Percentiles rank a stretch among this genome's conserved stretches.
Conservation (phyloP, 2,329 filamentous ascomycete species). For the Cyanodermella asteris region DNA sequence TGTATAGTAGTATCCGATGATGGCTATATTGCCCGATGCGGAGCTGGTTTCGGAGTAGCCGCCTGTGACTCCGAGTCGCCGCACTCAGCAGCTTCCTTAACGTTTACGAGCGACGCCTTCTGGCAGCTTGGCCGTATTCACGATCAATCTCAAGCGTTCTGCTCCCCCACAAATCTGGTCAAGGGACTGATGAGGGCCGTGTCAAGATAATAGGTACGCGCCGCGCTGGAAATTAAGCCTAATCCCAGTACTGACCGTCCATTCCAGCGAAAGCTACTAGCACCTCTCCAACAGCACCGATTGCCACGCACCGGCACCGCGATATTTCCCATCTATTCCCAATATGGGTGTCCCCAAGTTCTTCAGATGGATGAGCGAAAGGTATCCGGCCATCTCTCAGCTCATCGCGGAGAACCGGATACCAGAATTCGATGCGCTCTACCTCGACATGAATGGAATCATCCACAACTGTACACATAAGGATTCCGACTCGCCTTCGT, state of each 20-base stretch:
- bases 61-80: too few relatives aligned
- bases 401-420: slow-evolving; percentile 97
- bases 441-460: slow-evolving; percentile 91
- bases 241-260: neutral
- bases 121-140: too few relatives aligned
- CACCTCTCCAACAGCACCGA: slow-evolving; percentile 3
- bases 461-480: slow-evolving; percentile 99
- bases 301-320: too few relatives aligned
- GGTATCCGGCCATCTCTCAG: slow-evolving; percentile 95
- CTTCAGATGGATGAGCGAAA: slow-evolving; percentile 84
- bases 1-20: too few relatives aligned
- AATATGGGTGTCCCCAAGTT: slow-evolving; percentile 40
- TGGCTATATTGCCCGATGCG: too few relatives aligned
- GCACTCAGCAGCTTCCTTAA: too few relatives aligned
- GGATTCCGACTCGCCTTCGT: slow-evolving; percentile 75
- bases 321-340: slow-evolving; percentile 7
- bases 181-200: slow-evolving; percentile 1
- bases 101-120: too few relatives aligned
- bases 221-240: neutral
- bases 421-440: slow-evolving; percentile 94
- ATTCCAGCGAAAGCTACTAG: neutral
- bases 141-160: too few relatives aligned
- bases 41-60: too few relatives aligned
- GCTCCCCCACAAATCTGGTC: too few relatives aligned
- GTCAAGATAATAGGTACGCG: too few relatives aligned